Percentiles rank a stretch among this genome's conserved stretches.
These are phyloP conservation scores for Podospora tetraspora DNA, from an alignment of 495 filamentous ascomycete genomes.

Conservation along the genomic window DNA sequence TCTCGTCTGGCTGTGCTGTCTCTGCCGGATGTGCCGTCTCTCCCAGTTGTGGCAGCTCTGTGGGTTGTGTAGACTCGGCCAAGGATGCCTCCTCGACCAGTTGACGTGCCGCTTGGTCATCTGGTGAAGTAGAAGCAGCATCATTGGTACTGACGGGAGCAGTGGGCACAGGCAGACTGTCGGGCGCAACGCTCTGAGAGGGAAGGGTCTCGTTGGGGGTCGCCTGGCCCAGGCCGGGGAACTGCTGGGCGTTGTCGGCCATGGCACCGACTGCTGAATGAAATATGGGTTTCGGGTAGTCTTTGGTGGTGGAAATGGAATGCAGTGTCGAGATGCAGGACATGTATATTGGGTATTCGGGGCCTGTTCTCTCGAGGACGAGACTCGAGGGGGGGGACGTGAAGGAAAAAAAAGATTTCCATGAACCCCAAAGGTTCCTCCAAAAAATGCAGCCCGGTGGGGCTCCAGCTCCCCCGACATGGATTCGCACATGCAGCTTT, in stretches of 20 bases:
- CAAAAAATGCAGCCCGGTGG: slow-evolving; percentile 22
- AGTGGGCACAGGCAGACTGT: slow-evolving; percentile 6
- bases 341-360: neutral
- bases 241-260: slow-evolving; percentile 37
- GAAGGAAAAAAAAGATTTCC: slow-evolving; percentile 30
- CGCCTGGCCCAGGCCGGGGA: slow-evolving; percentile 37
- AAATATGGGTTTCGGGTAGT: neutral
- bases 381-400: neutral
- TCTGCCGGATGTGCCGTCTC: neutral
- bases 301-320: too few species aligned
- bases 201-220: slow-evolving; percentile 26
- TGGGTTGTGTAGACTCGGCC: neutral
- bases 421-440: neutral
- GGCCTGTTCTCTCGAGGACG: neutral
- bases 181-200: slow-evolving; percentile 19
- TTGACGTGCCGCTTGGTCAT: neutral
- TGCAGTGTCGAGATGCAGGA: neutral
- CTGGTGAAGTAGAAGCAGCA: neutral
- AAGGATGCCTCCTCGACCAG: neutral
- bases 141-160: neutral
- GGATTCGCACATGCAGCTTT: slow-evolving; percentile 1
- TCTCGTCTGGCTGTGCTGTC: neutral
- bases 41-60: neutral
- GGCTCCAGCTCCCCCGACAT: slow-evolving; percentile 7
- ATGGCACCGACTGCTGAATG: slow-evolving; percentile 25